phyloP scores from a whole-genome alignment of 352 stramenopile genomes.

The Salisapilia sapeloensis region DNA sequence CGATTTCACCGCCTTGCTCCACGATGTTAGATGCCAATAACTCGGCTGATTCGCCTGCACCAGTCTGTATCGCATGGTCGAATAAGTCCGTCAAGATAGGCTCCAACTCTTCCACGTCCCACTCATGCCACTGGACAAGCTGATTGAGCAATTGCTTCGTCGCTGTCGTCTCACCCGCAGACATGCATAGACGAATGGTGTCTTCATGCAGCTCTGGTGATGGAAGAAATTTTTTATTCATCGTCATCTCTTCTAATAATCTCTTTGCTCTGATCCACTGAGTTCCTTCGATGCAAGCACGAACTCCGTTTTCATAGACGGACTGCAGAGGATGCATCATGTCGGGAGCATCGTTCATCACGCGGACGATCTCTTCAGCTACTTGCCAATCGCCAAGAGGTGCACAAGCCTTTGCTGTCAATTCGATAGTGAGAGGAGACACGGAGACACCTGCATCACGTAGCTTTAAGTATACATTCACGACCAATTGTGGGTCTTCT shows the following conservation, averaged over 20 bases:
- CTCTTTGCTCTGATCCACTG: conserved; percentile 64
- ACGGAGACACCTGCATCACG: conserved; percentile 31
- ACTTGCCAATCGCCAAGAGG: conserved; percentile 28
- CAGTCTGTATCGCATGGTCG: conserved; percentile 13
- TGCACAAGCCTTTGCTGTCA: conserved; percentile 36
- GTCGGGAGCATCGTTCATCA: conserved; percentile 48
- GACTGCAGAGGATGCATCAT: conserved; percentile 45
- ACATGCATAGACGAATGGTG: conserved; percentile 30
- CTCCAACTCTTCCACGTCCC: conserved; percentile 15
- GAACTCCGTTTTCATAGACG: conserved; percentile 62
- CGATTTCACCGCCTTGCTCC: conserved; percentile 9
- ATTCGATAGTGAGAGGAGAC: conserved; percentile 54
- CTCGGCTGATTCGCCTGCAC: conserved; percentile 28
- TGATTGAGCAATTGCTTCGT: conserved; percentile 20
- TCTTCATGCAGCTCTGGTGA: conserved; percentile 26
- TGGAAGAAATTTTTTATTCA: conserved; percentile 30
- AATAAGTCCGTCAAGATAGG: conserved; percentile 23
- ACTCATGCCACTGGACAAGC: conserved; percentile 19
- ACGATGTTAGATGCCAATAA: conserved; percentile 40
- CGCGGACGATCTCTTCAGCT: conserved; percentile 39
- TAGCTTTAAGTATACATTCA: conserved; percentile 39
- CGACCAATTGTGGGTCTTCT: conserved; percentile 27
- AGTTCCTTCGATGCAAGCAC: conserved; percentile 18
- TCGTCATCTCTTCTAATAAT: conserved; percentile 41
- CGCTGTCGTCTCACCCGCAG: conserved; percentile 27